Evolutionary conservation across 305 asterid genomes (phyloP).

Genomic region (Fraxinus platypoda): DNA sequence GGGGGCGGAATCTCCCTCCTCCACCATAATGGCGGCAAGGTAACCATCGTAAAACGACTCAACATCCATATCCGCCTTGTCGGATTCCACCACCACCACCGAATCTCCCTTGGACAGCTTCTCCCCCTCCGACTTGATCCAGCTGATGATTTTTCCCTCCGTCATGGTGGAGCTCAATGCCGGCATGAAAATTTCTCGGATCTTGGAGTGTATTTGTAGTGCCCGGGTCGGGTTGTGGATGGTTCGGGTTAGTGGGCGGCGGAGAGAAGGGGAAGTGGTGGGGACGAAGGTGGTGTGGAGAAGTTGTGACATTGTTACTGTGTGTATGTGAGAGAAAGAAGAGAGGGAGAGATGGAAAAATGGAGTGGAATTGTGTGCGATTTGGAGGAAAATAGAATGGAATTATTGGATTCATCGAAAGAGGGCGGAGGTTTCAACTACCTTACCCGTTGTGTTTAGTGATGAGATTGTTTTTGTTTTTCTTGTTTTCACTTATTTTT

Average conservation of each 20-base stretch:
- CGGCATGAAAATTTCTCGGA: constrained; percentile 93
- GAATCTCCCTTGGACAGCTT: constrained; percentile 83
- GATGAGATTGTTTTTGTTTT: neutral
- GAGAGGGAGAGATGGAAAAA: neutral
- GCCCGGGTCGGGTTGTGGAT: constrained; percentile 22
- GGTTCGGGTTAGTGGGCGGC: constrained; percentile 29
- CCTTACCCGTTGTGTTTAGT: constrained; percentile 36
- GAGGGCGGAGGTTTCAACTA: constrained; percentile 66
- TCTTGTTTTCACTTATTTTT: neutral
- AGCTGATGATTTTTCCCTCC: constrained; percentile 83
- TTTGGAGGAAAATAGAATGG: constrained; percentile 14
- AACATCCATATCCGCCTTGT: constrained; percentile 93
- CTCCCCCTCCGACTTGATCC: constrained; percentile 88
- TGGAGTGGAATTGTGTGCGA: neutral
- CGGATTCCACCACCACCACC: constrained; percentile 88
- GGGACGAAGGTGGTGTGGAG: constrained; percentile 71
- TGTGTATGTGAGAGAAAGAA: constrained; percentile 12
- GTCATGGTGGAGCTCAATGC: constrained; percentile 94
- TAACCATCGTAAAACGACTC: constrained; percentile 83
- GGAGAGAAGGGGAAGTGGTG: constrained; percentile 52
- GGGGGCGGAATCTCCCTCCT: constrained; percentile 73
- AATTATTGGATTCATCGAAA: constrained; percentile 62
- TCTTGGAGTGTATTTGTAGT: constrained; percentile 62
- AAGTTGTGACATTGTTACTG: constrained; percentile 59
- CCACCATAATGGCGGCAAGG: constrained; percentile 73